Conservation (phyloP, 2,329 filamentous ascomycete species). For the Kalmusia sp. region DNA sequence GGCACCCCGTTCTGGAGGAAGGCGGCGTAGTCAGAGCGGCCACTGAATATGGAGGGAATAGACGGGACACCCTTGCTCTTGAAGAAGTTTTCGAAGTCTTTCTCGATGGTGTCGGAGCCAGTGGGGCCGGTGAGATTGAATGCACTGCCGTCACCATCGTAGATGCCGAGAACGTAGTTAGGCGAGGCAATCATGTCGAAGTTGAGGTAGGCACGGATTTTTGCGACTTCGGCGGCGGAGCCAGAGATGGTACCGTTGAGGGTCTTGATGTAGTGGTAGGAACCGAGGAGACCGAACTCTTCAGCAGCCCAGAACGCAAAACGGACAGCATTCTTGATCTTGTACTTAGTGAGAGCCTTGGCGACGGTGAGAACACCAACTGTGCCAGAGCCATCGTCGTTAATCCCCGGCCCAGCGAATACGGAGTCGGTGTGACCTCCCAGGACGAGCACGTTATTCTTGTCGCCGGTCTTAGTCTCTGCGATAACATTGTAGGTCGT, state of each 20-base stretch:
- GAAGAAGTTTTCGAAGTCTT: conserved; percentile 46
- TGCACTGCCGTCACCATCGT: conserved; percentile 47
- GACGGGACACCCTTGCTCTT: conserved; percentile 37
- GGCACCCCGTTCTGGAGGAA: conserved; percentile 51
- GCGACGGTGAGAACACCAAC: conserved; percentile 48
- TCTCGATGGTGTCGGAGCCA: conserved; percentile 44
- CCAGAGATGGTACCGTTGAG: conserved; percentile 42
- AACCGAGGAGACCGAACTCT: conserved; percentile 50
- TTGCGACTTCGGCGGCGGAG: conserved; percentile 38
- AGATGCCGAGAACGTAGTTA: conserved; percentile 49
- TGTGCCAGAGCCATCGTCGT: conserved; percentile 51
- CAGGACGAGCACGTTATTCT: conserved; percentile 49
- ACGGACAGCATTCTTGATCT: conserved; percentile 49
- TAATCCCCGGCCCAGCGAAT: conserved; percentile 52
- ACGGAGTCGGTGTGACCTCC: conserved; percentile 51
- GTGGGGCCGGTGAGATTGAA: conserved; percentile 47
- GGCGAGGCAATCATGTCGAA: conserved; percentile 53
- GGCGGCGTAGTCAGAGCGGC: conserved; percentile 50
- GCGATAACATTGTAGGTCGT: conserved; percentile 52
- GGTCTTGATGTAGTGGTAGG: conserved; percentile 46
- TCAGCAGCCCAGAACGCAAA: conserved; percentile 51
- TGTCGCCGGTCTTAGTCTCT: conserved; percentile 49
- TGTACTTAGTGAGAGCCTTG: conserved; percentile 48
- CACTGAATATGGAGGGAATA: conserved; percentile 45
- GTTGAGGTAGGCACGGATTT: conserved; percentile 52